A percentile compares a stretch with the other conserved stretches of the same genome.
phyloP scores from a whole-genome alignment of 306 rosid species.

The Quercus variabilis region DNA sequence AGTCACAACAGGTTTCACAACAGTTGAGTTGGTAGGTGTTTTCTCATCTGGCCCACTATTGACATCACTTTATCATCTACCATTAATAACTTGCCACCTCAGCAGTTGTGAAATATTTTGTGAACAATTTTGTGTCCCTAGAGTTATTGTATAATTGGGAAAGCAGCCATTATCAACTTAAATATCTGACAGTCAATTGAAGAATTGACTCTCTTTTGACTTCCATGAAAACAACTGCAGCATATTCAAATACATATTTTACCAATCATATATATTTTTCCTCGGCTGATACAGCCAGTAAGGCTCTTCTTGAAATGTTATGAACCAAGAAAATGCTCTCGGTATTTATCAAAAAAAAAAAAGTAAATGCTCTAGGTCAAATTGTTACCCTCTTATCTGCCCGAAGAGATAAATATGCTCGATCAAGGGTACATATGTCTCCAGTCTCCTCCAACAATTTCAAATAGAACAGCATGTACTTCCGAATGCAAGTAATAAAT shows the following conservation, averaged over 20 bases:
- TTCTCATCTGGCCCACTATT: too few species aligned
- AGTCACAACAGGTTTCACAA: too few species aligned
- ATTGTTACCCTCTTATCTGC: constrained; percentile 88
- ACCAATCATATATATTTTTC: background rate
- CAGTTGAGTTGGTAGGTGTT: too few species aligned
- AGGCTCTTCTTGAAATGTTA: constrained; percentile 2
- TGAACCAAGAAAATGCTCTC: background rate
- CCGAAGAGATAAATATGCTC: constrained; percentile 84
- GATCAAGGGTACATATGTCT: constrained; percentile 89
- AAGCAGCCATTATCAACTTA: constrained; percentile 9
- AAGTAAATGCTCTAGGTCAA: background rate
- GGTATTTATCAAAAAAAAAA: background rate
- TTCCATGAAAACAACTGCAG: constrained; percentile 11
- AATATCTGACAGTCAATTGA: background rate
- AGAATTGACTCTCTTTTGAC: background rate
- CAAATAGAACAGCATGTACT: constrained; percentile 85
- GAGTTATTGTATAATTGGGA: background rate
- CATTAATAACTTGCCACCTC: too few species aligned
- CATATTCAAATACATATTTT: constrained; percentile 10
- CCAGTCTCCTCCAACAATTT: constrained; percentile 89
- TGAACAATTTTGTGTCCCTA: too few species aligned
- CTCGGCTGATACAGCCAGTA: constrained; percentile 22
- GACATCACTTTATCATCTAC: too few species aligned
- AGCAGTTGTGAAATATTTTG: too few species aligned
- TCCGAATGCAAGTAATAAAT: constrained; percentile 92